Conservation (phyloP, 352 stramenopile species). For the Globisporangium nunn region DNA sequence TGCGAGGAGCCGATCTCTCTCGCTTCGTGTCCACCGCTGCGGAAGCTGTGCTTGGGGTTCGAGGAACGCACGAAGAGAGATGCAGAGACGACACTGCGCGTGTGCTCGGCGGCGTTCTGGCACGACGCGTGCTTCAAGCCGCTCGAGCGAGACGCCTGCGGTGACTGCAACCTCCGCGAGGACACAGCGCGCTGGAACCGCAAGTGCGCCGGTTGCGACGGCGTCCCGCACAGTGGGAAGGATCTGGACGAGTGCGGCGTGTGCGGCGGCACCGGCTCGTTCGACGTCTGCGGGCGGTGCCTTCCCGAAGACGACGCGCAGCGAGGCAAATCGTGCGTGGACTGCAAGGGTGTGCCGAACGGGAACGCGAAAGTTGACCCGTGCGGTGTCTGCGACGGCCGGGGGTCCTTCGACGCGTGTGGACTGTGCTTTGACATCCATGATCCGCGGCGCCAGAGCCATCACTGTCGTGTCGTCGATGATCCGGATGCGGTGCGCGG, state of each 20-base stretch:
- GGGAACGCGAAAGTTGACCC: constrained; percentile 13
- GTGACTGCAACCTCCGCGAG: constrained; percentile 11
- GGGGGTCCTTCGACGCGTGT: constrained; percentile 29
- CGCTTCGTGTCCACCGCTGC: background rate
- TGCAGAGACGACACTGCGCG: background rate
- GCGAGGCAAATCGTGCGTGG: constrained; percentile 18
- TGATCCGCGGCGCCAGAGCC: constrained; percentile 24
- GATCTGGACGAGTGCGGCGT: constrained; percentile 20
- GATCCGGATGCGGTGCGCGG: constrained; percentile 21
- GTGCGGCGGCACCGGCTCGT: constrained; percentile 22
- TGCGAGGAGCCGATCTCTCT: constrained; percentile 5
- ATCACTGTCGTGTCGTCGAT: constrained; percentile 20
- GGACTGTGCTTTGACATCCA: constrained; percentile 25
- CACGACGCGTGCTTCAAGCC: constrained; percentile 9
- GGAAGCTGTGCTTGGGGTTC: background rate
- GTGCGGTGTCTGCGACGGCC: constrained; percentile 24
- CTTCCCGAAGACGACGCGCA: constrained; percentile 15
- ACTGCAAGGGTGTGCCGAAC: constrained; percentile 24
- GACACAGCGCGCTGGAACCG: constrained; percentile 15
- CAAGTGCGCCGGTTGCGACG: constrained; percentile 21
- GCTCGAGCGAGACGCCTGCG: constrained; percentile 19
- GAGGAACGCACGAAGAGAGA: background rate
- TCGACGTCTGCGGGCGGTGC: constrained; percentile 23
- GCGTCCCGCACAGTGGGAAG: constrained; percentile 19
- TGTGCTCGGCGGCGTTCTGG: constrained; percentile 20